Evolutionary conservation across 163 green algal species (phyloP), one percentile per base, ranked within the genome.

Genomic region (Trebouxia gelatinosa): DNA sequence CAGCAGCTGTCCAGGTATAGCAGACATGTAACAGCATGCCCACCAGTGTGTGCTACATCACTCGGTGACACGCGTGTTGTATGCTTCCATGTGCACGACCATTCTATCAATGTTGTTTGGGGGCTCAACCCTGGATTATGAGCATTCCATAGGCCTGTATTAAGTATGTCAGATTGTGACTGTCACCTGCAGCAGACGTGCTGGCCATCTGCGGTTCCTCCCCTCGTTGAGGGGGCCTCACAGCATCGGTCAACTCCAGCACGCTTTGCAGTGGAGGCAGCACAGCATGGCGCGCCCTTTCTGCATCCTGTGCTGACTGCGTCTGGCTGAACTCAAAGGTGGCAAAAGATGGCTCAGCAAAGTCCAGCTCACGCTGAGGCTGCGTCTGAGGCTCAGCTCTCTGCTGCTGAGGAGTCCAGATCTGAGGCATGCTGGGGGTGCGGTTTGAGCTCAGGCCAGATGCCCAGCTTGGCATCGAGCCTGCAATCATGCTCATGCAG

Each of bases 261-360:
- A 93, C 83, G 0, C 80, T 89, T 82, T 94, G 86, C 50, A 91
- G 76, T 2, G 89, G 89, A n/a, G 87, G 88, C 70, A 93, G 78
- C 57, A 80, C 51, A 2, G 64, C 59, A 13, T 11, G n/a, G 5
- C 62, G 78, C 5, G 84, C 82, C n/a, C 19, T 29, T 6, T 37
- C 31, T 37, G 77, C 21, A 35, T 86, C 82, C 70, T 77, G 31
- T 38, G 38, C 48, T 64, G 57, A 59, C 17, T 50, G 77, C 39
- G 72, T 81, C 34, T 35, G 72, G 59, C 6, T 51, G 28, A 84
- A 80, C 6, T 80, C 74, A 28, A 80, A 64, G 16, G 35, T 70
- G 54, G 35, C 79, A n/a, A 59, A 35, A 19, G 64, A 23, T 5
- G 72, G 79, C 72, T 84, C 79, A n/a, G 79, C 79, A 46, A 75